Evolutionary conservation across 805 yeast genomes (phyloP), one percentile per base, ranked within the genome.

Genomic region (Yamadazyma scolyti): DNA sequence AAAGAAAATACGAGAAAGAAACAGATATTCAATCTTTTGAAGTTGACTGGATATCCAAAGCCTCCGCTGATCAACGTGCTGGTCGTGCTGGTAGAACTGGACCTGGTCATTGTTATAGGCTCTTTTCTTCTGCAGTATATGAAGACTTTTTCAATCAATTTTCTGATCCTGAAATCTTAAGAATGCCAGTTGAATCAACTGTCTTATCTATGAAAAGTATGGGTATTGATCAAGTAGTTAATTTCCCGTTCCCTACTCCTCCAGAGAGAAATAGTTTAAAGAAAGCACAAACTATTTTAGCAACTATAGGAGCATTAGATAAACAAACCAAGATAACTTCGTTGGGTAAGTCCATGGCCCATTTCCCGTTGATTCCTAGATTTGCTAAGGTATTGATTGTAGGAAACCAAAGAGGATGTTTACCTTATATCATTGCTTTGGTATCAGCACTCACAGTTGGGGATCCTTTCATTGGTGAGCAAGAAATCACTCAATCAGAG

Each of bases 31-130:
- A 90, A 58, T 83, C 94, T 37, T 94, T 83, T 58, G 93, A 85
- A 49, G 71, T 93, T 29, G 82, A 77, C 33, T 93, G 97, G 97
- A 69, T 89, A 4, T 82, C 95, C 27, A 88, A 93, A 48, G 99
- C 99, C 2, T 82, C 95, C 37, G 90, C 97, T 0, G 93, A 78
- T 44, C 99, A 93, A 65, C 74, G 99, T 63, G 64, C 94, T 12
- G 97, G 97, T 52, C 79, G 97, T 68, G 97, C 97, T 30, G 97
- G 97, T 53, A 81, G 97, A 71, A 89, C 96, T 1, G 98, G 97
- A 0, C 97, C 98, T 0, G 99, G 99, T 36, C 97, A 93, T 50
- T 86, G 96, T 54, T 93, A 93, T 54, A 67, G 98, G 38, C 57
- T 93, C 9, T 93, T 71, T 48, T 90, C 97, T 0, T 89, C 97